A percentile compares a stretch with the other conserved stretches of the same genome.
These are phyloP conservation scores for Cladophialophora carrionii DNA, from an alignment of 2,329 filamentous ascomycete genomes.

Conservation along the genomic window DNA sequence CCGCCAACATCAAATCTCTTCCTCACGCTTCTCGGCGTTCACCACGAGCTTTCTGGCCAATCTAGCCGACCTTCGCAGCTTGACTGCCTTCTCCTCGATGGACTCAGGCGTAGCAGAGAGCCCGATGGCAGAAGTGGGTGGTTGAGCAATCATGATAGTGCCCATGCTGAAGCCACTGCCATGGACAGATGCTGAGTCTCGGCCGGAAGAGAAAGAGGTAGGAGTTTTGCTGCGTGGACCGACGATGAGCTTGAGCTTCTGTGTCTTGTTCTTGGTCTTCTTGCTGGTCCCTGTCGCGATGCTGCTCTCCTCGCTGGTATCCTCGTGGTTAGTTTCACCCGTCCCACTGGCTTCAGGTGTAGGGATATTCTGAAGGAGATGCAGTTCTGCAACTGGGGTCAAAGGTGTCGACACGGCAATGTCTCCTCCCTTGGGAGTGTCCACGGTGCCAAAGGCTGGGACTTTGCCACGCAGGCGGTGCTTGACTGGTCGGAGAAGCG, in stretches of 20 bases:
- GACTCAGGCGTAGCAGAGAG: background rate
- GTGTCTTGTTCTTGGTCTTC: background rate
- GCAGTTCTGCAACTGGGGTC: background rate
- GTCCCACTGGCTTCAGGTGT: background rate
- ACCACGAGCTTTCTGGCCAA: background rate
- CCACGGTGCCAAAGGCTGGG: background rate
- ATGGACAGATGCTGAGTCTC: background rate
- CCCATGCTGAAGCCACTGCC: background rate
- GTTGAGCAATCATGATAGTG: background rate
- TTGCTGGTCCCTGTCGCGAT: background rate
- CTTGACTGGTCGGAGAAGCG: constrained; percentile 6
- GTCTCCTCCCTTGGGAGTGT: too few species aligned
- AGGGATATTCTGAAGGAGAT: background rate
- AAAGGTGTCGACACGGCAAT: background rate
- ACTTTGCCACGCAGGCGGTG: constrained; percentile 5
- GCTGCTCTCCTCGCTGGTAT: background rate
- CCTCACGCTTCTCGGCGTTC: background rate
- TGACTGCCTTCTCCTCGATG: background rate
- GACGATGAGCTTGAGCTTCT: constrained; percentile 1
- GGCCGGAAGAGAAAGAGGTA: background rate
- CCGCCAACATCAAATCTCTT: background rate
- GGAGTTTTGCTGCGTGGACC: background rate
- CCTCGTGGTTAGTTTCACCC: background rate
- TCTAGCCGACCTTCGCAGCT: background rate
- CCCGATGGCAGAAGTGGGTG: background rate